These are phyloP conservation scores for Platanus orientalis DNA, from an alignment of 164 flowering plant species.

Conservation along the genomic window DNA sequence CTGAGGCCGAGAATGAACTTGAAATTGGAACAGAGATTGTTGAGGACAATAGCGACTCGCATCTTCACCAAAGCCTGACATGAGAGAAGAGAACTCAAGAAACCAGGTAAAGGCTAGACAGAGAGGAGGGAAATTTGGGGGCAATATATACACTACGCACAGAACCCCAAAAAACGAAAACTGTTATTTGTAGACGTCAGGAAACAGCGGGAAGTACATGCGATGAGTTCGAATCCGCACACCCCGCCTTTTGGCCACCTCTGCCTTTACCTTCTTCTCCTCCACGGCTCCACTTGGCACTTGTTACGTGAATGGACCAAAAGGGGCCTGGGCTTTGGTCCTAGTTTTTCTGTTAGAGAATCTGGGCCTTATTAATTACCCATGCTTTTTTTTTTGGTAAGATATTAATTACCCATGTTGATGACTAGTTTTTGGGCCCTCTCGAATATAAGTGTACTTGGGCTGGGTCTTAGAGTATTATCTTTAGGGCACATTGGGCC, in stretches of 20 bases:
- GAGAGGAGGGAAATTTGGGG: slow-evolving; percentile 1
- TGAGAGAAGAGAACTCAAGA: not conserved
- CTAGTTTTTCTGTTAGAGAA: too few species aligned
- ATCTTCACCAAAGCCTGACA: slow-evolving; percentile 22
- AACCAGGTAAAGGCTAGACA: not conserved
- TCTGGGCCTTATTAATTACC: too few species aligned
- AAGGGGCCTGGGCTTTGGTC: too few species aligned
- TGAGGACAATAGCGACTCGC: slow-evolving; percentile 8
- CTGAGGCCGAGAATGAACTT: slow-evolving; percentile 8
- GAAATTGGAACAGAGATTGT: slow-evolving; percentile 12
- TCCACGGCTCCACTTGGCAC: too few species aligned
- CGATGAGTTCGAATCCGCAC: slow-evolving; percentile 15
- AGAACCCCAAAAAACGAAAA: not conserved
- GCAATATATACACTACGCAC: not conserved
- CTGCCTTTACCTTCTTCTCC: too few species aligned
- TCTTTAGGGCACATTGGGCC: too few species aligned
- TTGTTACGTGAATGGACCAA: too few species aligned
- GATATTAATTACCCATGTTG: too few species aligned
- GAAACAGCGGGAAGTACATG: slow-evolving; percentile 15
- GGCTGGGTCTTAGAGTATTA: too few species aligned
- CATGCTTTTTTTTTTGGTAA: too few species aligned
- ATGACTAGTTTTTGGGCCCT: too few species aligned
- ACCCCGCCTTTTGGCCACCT: slow-evolving; percentile 1
- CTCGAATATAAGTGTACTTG: too few species aligned
- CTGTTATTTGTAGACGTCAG: not conserved